Evolutionary conservation across 2,329 filamentous ascomycete species (phyloP).

Genomic region (Pestalotiopsis sp.): DNA sequence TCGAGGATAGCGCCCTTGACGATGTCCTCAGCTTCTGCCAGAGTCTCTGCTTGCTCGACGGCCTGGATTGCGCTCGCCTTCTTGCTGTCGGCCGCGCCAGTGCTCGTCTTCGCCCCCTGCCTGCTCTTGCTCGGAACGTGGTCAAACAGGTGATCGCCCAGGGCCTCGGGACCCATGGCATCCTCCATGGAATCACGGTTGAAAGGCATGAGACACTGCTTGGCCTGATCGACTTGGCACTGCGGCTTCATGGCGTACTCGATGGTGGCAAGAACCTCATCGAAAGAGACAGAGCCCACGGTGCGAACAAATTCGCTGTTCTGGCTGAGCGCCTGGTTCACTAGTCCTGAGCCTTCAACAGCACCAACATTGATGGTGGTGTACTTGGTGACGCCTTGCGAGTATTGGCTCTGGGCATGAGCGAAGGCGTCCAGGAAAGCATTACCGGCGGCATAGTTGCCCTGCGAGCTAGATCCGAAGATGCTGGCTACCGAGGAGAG

Average conservation of each 20-base stretch:
- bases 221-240: constrained; percentile 12
- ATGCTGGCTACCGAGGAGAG: constrained; percentile 20
- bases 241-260: constrained; percentile 21
- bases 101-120: background rate
- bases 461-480: constrained; percentile 11
- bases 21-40: constrained; percentile 18
- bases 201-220: constrained; percentile 20
- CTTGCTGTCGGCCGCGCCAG: background rate
- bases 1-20: constrained; percentile 16
- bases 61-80: constrained; percentile 8
- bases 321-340: constrained; percentile 12
- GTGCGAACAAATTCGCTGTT: constrained; percentile 15
- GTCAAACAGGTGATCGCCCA: constrained; percentile 18
- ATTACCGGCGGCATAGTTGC: constrained; percentile 18
- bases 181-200: constrained; percentile 20
- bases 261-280: constrained; percentile 16
- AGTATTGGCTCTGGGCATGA: constrained; percentile 7
- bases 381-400: constrained; percentile 14
- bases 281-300: constrained; percentile 19
- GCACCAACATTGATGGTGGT: constrained; percentile 18
- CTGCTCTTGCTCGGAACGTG: constrained; percentile 16
- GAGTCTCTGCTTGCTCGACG: constrained; percentile 14
- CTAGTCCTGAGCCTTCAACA: constrained; percentile 17
- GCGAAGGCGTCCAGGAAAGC: constrained; percentile 23
- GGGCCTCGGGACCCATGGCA: constrained; percentile 14